A percentile compares a stretch with the other conserved stretches of the same genome.
Evolutionary conservation across 2,329 filamentous ascomycete genomes (phyloP).

Genomic region (Ceratocystis cubensis): DNA sequence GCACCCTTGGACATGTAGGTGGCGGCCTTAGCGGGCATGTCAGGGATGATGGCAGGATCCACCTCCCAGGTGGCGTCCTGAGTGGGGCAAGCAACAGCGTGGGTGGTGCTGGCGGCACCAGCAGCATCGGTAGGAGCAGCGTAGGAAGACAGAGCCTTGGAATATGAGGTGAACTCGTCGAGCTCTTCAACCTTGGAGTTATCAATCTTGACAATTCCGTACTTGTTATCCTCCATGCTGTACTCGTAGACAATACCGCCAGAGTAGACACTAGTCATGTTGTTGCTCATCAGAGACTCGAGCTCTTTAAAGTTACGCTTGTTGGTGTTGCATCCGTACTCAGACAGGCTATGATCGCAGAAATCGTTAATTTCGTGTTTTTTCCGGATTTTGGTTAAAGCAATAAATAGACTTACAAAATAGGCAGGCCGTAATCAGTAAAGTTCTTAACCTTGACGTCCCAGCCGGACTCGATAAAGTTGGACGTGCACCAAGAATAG

Average conservation of each 20-base stretch:
- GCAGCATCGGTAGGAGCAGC: conserved; percentile 40
- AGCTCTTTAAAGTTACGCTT: conserved; percentile 73
- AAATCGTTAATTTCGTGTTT: background rate
- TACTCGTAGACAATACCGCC: conserved; percentile 97
- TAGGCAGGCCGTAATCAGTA: conserved; percentile 70
- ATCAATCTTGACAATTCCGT: conserved; percentile 60
- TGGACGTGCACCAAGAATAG: conserved; percentile 72
- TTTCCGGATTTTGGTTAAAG: background rate
- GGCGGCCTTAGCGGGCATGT: conserved; percentile 38
- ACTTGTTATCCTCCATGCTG: conserved; percentile 64
- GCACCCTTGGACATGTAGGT: conserved; percentile 44
- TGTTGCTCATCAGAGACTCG: conserved; percentile 58
- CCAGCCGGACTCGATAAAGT: conserved; percentile 64
- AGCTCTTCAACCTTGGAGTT: conserved; percentile 43
- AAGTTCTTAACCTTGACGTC: conserved; percentile 80
- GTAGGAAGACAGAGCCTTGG: conserved; percentile 37
- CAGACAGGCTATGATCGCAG: conserved; percentile 51
- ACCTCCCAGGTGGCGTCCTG: conserved; percentile 40
- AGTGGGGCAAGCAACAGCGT: conserved; percentile 38
- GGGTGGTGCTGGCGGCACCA: conserved; percentile 37
- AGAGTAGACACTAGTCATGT: conserved; percentile 88
- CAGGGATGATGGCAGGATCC: conserved; percentile 37
- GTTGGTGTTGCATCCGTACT: conserved; percentile 82
- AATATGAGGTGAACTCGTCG: conserved; percentile 47
- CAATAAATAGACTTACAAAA: conserved; percentile 47